Conservation (phyloP, 176 grass and related monocot species). For the Thalia dealbata region DNA sequence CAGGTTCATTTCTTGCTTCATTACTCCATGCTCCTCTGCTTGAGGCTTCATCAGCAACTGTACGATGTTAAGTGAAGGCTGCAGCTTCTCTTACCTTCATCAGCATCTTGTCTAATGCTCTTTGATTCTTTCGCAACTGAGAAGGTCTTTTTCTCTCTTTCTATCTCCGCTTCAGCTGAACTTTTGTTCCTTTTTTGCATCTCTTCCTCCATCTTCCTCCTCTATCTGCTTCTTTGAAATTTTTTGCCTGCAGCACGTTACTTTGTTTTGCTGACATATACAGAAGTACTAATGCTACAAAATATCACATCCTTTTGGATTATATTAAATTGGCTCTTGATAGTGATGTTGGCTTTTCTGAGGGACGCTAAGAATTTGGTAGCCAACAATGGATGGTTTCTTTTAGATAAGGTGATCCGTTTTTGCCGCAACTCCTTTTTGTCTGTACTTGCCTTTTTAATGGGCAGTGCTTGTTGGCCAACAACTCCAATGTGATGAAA, state of each 20-base stretch:
- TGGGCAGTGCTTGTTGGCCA: no score
- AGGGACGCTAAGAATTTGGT: neutral
- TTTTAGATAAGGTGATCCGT: neutral
- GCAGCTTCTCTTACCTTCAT: neutral
- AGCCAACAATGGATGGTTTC: neutral
- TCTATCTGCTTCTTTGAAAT: neutral
- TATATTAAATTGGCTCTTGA: neutral
- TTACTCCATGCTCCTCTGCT: neutral
- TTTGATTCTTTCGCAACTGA: neutral
- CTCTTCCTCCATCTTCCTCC: neutral
- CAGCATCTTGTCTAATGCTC: neutral
- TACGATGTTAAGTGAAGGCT: neutral
- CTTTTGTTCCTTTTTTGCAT: no score
- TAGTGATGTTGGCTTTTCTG: neutral
- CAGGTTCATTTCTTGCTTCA: conserved; percentile 7
- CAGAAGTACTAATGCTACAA: neutral
- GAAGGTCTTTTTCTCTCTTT: neutral
- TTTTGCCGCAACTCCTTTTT: neutral
- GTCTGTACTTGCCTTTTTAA: no score
- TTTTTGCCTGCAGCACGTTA: neutral
- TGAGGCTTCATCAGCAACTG: neutral
- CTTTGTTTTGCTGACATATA: neutral
- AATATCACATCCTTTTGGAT: neutral
- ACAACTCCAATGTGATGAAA: no score
- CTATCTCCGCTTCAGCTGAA: neutral